These are phyloP conservation scores for Saccharomycopsis schoenii DNA, from an alignment of 805 yeast genomes.

Conservation along the genomic window DNA sequence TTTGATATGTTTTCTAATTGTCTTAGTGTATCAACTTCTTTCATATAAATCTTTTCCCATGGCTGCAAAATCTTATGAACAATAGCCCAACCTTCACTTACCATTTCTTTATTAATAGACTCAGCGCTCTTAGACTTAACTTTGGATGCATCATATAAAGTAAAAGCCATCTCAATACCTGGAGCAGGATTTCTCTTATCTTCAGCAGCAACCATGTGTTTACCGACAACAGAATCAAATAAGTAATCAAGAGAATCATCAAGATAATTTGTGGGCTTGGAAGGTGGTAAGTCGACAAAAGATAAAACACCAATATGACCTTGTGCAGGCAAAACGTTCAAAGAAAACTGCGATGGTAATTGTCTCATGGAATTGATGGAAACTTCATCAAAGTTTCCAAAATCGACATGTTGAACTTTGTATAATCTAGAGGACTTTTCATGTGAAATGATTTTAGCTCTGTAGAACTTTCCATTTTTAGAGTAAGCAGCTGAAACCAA, in stretches of 20 bases:
- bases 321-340: constrained; percentile 36
- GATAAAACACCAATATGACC: constrained; percentile 47
- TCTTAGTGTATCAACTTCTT: constrained; percentile 32
- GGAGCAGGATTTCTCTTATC: constrained; percentile 30
- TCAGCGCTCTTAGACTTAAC: constrained; percentile 29
- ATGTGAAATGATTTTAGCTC: constrained; percentile 42
- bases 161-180: constrained; percentile 39
- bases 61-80: constrained; percentile 30
- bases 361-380: constrained; percentile 36
- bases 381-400: constrained; percentile 44
- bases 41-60: constrained; percentile 29
- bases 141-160: constrained; percentile 46
- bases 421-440: constrained; percentile 35
- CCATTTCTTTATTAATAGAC: constrained; percentile 51
- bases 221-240: constrained; percentile 43
- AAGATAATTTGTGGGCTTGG: constrained; percentile 42
- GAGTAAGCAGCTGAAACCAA: constrained; percentile 44
- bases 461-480: constrained; percentile 45
- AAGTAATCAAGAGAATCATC: constrained; percentile 44
- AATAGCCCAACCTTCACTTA: constrained; percentile 50
- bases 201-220: constrained; percentile 45
- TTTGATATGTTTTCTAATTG: constrained; percentile 41
- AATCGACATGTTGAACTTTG: constrained; percentile 51
- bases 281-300: constrained; percentile 48
- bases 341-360: constrained; percentile 41